Percentiles rank a stretch among this genome's conserved stretches.
These are phyloP conservation scores for Mycena pura DNA, from an alignment of 768 basidiomycete genomes.

Conservation along the genomic window DNA sequence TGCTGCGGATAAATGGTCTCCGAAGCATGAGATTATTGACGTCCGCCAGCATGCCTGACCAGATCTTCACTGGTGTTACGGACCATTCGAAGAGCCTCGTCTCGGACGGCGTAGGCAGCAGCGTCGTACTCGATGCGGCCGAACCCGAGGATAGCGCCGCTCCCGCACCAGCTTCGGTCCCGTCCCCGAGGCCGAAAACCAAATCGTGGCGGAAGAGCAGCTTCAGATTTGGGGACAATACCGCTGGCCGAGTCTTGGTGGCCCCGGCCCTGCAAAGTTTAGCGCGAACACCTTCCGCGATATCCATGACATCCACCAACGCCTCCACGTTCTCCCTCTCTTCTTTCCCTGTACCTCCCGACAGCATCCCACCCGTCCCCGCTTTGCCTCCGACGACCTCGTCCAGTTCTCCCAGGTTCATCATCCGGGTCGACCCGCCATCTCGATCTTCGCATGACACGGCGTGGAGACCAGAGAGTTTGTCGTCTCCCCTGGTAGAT, in stretches of 20 bases:
- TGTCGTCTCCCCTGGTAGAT: neutral
- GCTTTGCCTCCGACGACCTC: neutral
- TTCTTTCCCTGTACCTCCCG: constrained; percentile 19
- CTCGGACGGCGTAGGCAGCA: neutral
- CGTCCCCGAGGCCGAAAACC: neutral
- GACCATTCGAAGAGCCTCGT: neutral
- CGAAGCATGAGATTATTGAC: constrained; percentile 6
- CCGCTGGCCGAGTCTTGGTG: neutral
- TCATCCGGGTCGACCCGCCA: constrained; percentile 11
- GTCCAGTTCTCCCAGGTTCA: neutral
- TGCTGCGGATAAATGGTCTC: neutral
- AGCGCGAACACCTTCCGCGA: constrained; percentile 4
- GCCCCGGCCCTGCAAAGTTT: neutral
- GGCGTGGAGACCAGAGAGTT: neutral
- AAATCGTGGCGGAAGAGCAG: constrained; percentile 6
- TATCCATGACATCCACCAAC: constrained; percentile 19
- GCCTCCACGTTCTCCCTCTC: constrained; percentile 19
- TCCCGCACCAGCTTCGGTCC: neutral
- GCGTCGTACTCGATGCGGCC: too few relatives aligned
- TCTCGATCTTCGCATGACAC: neutral
- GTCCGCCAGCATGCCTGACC: neutral
- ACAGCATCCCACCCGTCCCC: constrained; percentile 5
- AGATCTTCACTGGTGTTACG: neutral
- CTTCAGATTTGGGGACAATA: constrained; percentile 1
- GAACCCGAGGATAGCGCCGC: neutral